Conservation (phyloP, 2,329 filamentous ascomycete genomes). For the Phoma herbarum region DNA sequence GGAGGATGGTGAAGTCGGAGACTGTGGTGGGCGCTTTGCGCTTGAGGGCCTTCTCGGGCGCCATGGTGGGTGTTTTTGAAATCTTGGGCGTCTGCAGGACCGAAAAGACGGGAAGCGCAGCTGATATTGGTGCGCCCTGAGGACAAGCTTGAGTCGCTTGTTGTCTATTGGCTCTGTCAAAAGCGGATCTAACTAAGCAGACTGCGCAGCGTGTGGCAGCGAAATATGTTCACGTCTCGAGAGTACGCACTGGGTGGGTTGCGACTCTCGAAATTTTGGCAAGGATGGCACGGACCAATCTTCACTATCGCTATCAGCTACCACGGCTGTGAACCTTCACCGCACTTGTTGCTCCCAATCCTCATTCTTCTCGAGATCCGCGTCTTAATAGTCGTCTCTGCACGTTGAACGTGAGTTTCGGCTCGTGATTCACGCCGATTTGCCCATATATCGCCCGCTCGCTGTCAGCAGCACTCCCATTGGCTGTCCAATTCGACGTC, state of each 20-base stretch:
- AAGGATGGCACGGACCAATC: constrained; percentile 40
- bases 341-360: background rate
- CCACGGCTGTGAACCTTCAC: background rate
- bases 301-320: constrained; percentile 3
- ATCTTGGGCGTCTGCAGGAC: background rate
- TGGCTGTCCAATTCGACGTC: constrained; percentile 16
- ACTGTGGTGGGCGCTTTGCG: constrained; percentile 48
- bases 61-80: constrained; percentile 27
- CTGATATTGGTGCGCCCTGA: background rate
- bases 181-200: background rate
- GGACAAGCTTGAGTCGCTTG: background rate
- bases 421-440: background rate
- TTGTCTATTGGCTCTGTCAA: background rate
- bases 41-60: constrained; percentile 28
- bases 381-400: background rate
- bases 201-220: background rate
- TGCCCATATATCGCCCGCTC: background rate
- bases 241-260: constrained; percentile 16
- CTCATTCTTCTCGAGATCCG: background rate
- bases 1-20: constrained; percentile 73
- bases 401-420: background rate
- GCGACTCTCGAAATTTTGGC: constrained; percentile 44
- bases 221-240: background rate
- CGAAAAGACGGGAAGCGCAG: background rate
- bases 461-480: constrained; percentile 15